A percentile compares a stretch with the other conserved stretches of the same genome.
These are phyloP conservation scores for Oxytropis ochrocephala DNA, from an alignment of 306 rosid species.

Conservation along the genomic window DNA sequence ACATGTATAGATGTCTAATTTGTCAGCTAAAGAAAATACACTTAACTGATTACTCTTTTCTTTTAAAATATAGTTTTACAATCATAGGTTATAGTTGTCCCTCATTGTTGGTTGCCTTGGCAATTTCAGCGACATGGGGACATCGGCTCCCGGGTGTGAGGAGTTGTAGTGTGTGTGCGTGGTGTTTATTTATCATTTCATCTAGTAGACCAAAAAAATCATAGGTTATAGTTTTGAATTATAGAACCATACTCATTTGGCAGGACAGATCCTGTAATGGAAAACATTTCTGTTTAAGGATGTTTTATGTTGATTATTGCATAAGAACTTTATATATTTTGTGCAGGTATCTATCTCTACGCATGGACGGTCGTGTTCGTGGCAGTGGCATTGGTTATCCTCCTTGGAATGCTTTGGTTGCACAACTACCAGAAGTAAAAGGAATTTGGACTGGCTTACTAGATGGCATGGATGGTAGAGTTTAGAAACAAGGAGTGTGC, in stretches of 20 bases:
- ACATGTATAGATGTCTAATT: neutral
- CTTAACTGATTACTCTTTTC: neutral
- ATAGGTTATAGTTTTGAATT: neutral
- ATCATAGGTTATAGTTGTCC: neutral
- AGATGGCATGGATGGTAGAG: slow-evolving; percentile 95
- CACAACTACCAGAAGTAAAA: slow-evolving; percentile 79
- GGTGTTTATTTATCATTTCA: too few species aligned
- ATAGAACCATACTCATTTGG: neutral
- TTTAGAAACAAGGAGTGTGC: slow-evolving; percentile 31
- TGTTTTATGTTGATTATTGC: neutral
- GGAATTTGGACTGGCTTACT: slow-evolving; percentile 94
- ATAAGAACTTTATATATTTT: neutral
- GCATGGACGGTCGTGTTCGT: slow-evolving; percentile 91
- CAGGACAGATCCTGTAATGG: neutral
- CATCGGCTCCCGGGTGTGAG: too few species aligned
- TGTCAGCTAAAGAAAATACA: neutral
- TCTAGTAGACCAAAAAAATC: too few species aligned
- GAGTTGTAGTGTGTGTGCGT: too few species aligned
- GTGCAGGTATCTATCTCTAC: slow-evolving; percentile 78
- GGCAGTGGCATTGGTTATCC: slow-evolving; percentile 96
- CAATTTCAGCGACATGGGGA: too few species aligned
- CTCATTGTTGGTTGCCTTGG: too few species aligned
- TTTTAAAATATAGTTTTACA: neutral
- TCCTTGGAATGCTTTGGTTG: slow-evolving; percentile 96
- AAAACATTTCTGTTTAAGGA: neutral